Evolutionary conservation across 2,329 filamentous ascomycete genomes (phyloP), one percentile per base, ranked within the genome.

Genomic region (Venturiaceae sp.): DNA sequence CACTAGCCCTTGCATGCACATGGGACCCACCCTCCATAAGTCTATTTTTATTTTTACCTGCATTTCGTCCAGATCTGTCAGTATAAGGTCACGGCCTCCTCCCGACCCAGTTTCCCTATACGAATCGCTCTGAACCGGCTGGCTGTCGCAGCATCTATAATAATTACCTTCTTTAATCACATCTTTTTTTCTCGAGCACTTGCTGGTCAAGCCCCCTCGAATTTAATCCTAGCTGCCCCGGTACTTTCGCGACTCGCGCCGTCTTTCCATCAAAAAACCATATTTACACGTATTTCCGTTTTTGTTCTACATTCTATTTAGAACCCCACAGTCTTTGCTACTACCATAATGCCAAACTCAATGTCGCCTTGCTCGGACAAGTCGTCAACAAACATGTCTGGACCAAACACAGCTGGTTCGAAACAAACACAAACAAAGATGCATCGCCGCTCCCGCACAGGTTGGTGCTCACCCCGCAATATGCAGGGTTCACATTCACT

Each of bases 391-490:
- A 50, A 47, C 64, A 80, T 80, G 74, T 75, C 76, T 63, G 78
- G 76, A 58, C 72, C 74, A 63, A 74, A 71, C 61, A 71, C 70
- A 60, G 67, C 78, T 63, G 90, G 88, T 60, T 70, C 75, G 62
- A 79, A 60, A 54, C 66, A 69, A 75, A 77, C 82, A 69, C 87
- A 88, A 75, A 77, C 84, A 68, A 92, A 95, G 79, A 91, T 94
- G 85, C 92, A 96, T 75, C 86, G 91, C 72, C 84, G 92, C 69
- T 96, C 92, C 74, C 85, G 92, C 76, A 95, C 91, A 84, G 92
- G 92, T 96, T 82, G 69, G 87, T 83, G 58, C 46, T 39, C 60
- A n/a, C 57, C 26, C 32, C 32, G 33, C 47, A 53, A 57, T 47
- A n/a, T 53, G 37, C 47, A 57, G 47, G 30, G 53, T 34, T 39